Conservation (phyloP, 306 rosid genomes). For the Vachellia pachyceras region DNA sequence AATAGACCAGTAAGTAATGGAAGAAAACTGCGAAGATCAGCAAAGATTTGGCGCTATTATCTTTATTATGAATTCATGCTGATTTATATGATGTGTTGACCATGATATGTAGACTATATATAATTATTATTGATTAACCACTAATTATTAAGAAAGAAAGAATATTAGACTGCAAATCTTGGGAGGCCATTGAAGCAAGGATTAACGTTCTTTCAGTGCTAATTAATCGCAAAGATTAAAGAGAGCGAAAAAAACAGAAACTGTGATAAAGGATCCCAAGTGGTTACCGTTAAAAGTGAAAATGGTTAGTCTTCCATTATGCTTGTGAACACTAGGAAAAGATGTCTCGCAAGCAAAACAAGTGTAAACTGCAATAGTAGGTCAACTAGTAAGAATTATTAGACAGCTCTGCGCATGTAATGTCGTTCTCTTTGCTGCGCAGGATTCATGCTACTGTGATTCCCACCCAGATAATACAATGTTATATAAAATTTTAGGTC, state of each 20-base stretch:
- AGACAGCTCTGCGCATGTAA: not conserved
- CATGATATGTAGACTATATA: too few species aligned
- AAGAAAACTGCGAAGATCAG: too few species aligned
- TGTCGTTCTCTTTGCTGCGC: not conserved
- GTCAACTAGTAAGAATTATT: slow-evolving; percentile 20
- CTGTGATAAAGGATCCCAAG: not conserved
- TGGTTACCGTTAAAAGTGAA: slow-evolving; percentile 74
- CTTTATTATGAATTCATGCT: too few species aligned
- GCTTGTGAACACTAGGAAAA: slow-evolving; percentile 52
- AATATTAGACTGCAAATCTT: too few species aligned
- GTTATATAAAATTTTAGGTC: too few species aligned
- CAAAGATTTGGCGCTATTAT: too few species aligned
- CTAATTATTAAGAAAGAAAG: too few species aligned
- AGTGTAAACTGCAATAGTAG: slow-evolving; percentile 68
- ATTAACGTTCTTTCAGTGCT: not conserved
- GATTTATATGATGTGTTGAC: too few species aligned
- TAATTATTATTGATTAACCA: too few species aligned
- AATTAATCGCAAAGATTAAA: not conserved
- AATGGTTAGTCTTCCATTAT: slow-evolving; percentile 79
- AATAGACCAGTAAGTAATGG: too few species aligned
- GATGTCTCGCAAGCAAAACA: slow-evolving; percentile 74
- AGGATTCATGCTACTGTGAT: not conserved
- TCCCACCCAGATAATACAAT: too few species aligned
- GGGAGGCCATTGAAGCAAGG: too few species aligned
- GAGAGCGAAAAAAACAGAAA: not conserved